Conservation (phyloP, 2,329 filamentous ascomycete species). For the Alternaria triticina region DNA sequence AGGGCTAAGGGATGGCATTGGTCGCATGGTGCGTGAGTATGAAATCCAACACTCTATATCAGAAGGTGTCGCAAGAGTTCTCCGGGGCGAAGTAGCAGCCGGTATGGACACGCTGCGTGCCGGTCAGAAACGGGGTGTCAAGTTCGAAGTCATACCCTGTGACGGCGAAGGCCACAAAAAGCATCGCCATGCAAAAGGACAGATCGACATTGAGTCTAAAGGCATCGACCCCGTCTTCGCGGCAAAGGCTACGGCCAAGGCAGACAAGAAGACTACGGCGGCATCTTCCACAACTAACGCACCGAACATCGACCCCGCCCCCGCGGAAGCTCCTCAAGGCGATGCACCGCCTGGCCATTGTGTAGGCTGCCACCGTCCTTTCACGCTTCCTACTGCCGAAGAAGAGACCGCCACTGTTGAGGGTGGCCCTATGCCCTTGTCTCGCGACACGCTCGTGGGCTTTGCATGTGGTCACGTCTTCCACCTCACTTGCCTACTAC, state of each 20-base stretch:
- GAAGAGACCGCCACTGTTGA: slow-evolving; percentile 32
- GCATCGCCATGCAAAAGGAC: slow-evolving; percentile 21
- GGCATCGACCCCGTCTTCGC: slow-evolving; percentile 34
- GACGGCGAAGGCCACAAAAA: slow-evolving; percentile 43
- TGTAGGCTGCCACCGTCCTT: slow-evolving; percentile 40
- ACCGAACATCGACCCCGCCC: slow-evolving; percentile 32
- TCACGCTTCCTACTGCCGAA: slow-evolving; percentile 39
- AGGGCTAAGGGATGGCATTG: slow-evolving; percentile 84
- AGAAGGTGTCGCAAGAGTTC: slow-evolving; percentile 83
- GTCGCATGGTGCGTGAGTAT: slow-evolving; percentile 91
- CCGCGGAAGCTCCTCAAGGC: slow-evolving; percentile 21
- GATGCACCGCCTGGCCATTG: slow-evolving; percentile 45
- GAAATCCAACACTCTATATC: slow-evolving; percentile 95
- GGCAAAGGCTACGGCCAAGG: slow-evolving; percentile 26
- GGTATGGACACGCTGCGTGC: slow-evolving; percentile 81
- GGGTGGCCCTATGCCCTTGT: slow-evolving; percentile 33
- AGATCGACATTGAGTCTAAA: slow-evolving; percentile 37
- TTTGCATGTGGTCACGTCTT: slow-evolving; percentile 85
- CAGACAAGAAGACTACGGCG: slow-evolving; percentile 30
- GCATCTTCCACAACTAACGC: slow-evolving; percentile 26
- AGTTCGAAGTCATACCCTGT: slow-evolving; percentile 73
- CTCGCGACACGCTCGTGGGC: slow-evolving; percentile 72
- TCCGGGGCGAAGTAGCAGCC: slow-evolving; percentile 83
- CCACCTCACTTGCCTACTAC: slow-evolving; percentile 74
- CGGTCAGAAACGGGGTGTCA: slow-evolving; percentile 84